Evolutionary conservation across 73 alveolate species (phyloP).

Genomic region (Symbiodinium natans): DNA sequence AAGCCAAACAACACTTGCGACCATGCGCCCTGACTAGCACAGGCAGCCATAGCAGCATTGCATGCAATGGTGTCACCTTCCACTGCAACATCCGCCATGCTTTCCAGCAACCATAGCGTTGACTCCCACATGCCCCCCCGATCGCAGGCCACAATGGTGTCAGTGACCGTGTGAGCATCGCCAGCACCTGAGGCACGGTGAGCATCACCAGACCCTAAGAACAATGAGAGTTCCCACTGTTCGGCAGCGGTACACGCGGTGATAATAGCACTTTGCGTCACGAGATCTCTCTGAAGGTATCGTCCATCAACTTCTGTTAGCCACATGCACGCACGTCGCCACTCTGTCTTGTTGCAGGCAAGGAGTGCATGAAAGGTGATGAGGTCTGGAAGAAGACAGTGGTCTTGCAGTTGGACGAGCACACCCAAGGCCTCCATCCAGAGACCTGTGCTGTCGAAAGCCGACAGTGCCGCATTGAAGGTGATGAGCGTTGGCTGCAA

Average conservation of each 20-base stretch:
- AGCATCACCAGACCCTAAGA: background rate
- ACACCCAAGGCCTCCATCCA: slow-evolving; percentile 52
- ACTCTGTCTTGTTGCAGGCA: slow-evolving; percentile 35
- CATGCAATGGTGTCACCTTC: background rate
- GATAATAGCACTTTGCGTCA: slow-evolving; percentile 24
- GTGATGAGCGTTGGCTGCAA: slow-evolving; percentile 40
- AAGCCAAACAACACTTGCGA: background rate
- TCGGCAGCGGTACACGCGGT: background rate
- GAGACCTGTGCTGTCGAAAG: background rate
- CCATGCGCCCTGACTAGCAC: slow-evolving; percentile 47
- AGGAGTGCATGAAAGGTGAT: slow-evolving; percentile 8
- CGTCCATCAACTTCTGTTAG: background rate
- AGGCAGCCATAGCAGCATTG: slow-evolving; percentile 50
- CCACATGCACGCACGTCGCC: slow-evolving; percentile 30
- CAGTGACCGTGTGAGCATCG: slow-evolving; percentile 33
- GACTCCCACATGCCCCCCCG: background rate
- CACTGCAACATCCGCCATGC: background rate
- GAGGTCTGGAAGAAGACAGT: slow-evolving; percentile 1
- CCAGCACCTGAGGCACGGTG: background rate
- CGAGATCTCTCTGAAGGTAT: background rate
- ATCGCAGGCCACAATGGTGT: background rate
- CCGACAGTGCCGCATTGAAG: slow-evolving; percentile 9
- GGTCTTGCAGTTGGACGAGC: background rate
- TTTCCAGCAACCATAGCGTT: background rate
- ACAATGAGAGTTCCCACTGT: background rate